phyloP scores from a whole-genome alignment of 768 basidiomycete species.

The Pisolithus albus region DNA sequence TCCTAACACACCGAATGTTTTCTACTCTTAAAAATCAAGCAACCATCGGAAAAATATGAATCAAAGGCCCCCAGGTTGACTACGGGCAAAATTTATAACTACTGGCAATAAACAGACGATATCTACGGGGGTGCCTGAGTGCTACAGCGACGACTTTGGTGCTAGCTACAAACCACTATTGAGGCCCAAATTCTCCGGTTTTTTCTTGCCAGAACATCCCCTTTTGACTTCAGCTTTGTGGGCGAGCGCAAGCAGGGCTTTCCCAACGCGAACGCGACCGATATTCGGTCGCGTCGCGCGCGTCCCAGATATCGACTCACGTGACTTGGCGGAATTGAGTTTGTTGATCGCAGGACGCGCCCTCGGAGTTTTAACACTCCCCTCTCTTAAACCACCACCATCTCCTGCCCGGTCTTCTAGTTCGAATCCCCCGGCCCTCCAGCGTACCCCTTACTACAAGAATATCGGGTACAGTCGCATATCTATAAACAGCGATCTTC shows the following conservation, averaged over 20 bases:
- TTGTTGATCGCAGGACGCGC: constrained; percentile 35
- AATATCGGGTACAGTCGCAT: constrained; percentile 12
- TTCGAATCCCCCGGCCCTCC: constrained; percentile 8
- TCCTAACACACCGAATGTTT: constrained; percentile 26
- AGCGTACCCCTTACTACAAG: constrained; percentile 11
- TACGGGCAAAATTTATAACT: constrained; percentile 10
- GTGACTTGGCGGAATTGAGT: constrained; percentile 34
- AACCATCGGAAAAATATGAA: constrained; percentile 24
- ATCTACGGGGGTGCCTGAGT: constrained; percentile 12
- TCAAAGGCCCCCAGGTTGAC: constrained; percentile 14
- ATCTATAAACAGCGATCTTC: constrained; percentile 7
- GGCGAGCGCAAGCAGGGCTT: not conserved
- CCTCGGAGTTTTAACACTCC: constrained; percentile 36
- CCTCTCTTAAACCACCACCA: constrained; percentile 44
- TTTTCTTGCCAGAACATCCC: constrained; percentile 11
- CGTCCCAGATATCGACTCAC: constrained; percentile 31
- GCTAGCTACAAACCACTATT: not conserved
- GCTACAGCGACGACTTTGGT: constrained; percentile 13
- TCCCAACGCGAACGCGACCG: constrained; percentile 2
- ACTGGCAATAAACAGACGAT: constrained; percentile 13
- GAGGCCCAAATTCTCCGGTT: constrained; percentile 13
- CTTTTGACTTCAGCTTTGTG: constrained; percentile 1
- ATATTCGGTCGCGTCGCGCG: constrained; percentile 10
- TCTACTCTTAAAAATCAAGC: constrained; percentile 19
- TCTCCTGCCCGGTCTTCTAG: constrained; percentile 27